These are phyloP conservation scores for Nemania sp. DNA, from an alignment of 2,329 filamentous ascomycete genomes.

Conservation along the genomic window DNA sequence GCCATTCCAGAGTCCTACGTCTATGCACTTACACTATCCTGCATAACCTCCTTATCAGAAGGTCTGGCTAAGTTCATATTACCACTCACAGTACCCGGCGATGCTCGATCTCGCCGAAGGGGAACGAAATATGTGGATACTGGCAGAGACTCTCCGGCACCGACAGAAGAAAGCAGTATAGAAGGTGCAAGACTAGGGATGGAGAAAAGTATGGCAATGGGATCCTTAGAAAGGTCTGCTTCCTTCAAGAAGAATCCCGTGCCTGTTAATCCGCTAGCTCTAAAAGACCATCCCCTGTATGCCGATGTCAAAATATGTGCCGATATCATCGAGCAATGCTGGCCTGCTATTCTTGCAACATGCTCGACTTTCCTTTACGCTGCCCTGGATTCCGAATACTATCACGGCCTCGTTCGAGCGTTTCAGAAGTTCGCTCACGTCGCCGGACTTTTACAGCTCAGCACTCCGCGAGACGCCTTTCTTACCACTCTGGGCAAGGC, in stretches of 20 bases:
- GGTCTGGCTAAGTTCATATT: constrained; percentile 91
- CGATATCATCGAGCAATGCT: constrained; percentile 85
- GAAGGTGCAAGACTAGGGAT: constrained; percentile 40
- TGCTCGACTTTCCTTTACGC: constrained; percentile 96
- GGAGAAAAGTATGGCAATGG: constrained; percentile 35
- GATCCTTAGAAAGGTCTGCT: constrained; percentile 59
- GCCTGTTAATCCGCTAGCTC: constrained; percentile 79
- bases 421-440: constrained; percentile 97
- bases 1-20: constrained; percentile 88
- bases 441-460: constrained; percentile 81
- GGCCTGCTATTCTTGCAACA: constrained; percentile 92
- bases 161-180: constrained; percentile 43
- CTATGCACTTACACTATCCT: constrained; percentile 85
- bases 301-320: constrained; percentile 77
- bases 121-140: constrained; percentile 48
- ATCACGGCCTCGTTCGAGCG: constrained; percentile 86
- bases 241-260: constrained; percentile 77
- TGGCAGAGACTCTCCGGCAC: constrained; percentile 50
- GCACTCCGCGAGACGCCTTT: constrained; percentile 90
- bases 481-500: constrained; percentile 92
- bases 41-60: constrained; percentile 88
- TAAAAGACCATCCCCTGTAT: constrained; percentile 74
- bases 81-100: constrained; percentile 83
- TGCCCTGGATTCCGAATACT: constrained; percentile 89
- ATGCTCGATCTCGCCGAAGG: constrained; percentile 60